Conservation (phyloP, 169 alveolate genomes). For the Eimeria sp. region DNA sequence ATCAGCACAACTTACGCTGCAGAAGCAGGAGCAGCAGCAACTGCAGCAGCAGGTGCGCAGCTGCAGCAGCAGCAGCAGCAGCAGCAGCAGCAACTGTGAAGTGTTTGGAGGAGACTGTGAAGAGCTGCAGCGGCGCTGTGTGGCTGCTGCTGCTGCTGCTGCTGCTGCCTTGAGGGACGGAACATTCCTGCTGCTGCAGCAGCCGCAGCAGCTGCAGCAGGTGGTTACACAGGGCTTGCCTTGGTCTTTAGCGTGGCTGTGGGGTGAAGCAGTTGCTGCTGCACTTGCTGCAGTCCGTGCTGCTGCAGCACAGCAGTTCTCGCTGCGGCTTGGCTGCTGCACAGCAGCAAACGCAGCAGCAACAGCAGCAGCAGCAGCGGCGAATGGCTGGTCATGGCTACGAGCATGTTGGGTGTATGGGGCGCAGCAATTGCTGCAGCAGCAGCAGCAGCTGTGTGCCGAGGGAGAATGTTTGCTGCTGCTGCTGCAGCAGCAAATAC, state of each 20-base stretch:
- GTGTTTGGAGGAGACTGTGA: background rate
- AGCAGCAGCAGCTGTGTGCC: slow-evolving; percentile 5
- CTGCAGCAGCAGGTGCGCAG: slow-evolving; percentile 2
- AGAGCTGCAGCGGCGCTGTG: slow-evolving; percentile 32
- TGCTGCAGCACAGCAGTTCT: background rate
- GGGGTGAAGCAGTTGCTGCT: slow-evolving; percentile 28
- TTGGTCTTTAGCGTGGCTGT: slow-evolving; percentile 35
- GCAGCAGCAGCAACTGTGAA: background rate
- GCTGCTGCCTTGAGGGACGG: slow-evolving; percentile 47
- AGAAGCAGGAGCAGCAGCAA: slow-evolving; percentile 3
- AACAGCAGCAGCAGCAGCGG: slow-evolving; percentile 26
- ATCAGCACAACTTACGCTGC: slow-evolving; percentile 5
- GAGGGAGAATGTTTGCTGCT: slow-evolving; percentile 51
- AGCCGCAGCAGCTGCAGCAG: slow-evolving; percentile 41
- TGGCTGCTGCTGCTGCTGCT: slow-evolving; percentile 39
- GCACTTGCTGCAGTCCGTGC: slow-evolving; percentile 8
- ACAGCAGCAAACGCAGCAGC: background rate
- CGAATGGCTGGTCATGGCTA: slow-evolving; percentile 33
- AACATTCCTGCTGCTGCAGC: slow-evolving; percentile 37
- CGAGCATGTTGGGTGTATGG: slow-evolving; percentile 47
- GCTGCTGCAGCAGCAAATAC: slow-evolving; percentile 54
- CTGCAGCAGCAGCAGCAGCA: background rate
- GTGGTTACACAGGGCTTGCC: slow-evolving; percentile 23
- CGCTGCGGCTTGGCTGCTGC: background rate
- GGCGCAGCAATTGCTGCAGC: slow-evolving; percentile 56